Percentiles rank a stretch among this genome's conserved stretches.
Evolutionary conservation across 2,329 filamentous ascomycete species (phyloP).

Genomic region (Xylaria sp.): DNA sequence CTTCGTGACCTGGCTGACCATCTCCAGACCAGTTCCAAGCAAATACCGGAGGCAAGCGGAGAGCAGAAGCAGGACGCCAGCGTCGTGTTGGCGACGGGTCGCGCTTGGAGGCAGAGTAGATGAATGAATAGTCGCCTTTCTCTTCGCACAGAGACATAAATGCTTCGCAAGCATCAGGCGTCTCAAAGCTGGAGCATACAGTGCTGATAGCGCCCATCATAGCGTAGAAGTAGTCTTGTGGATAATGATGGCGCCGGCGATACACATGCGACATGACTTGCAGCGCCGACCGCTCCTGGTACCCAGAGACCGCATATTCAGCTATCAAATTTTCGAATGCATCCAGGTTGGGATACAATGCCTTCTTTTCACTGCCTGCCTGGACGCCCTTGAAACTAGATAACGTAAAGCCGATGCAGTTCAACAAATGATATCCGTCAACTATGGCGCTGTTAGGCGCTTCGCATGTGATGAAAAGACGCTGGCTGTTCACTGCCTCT

Average conservation of each 20-base stretch:
- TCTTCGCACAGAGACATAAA: not conserved
- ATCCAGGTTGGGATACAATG: not conserved
- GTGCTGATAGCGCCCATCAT: not conserved
- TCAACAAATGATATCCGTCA: not conserved
- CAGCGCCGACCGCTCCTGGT: not conserved
- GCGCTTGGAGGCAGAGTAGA: not conserved
- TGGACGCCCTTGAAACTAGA: not conserved
- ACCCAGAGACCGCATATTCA: not conserved
- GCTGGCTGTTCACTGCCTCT: not conserved
- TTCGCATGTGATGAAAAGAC: not conserved
- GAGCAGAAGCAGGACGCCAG: not conserved
- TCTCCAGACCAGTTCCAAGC: not conserved
- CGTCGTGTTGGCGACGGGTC: not conserved
- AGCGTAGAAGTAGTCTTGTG: not conserved
- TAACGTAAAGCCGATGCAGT: not conserved
- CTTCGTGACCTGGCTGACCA: not conserved
- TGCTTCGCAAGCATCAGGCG: not conserved
- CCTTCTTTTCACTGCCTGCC: not conserved
- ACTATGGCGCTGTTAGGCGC: not conserved
- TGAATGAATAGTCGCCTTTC: conserved; percentile 6
- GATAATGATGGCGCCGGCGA: not conserved
- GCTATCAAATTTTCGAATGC: not conserved
- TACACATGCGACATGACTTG: not conserved
- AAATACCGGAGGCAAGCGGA: not conserved
- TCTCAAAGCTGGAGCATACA: not conserved